A percentile compares a stretch with the other conserved stretches of the same genome.
Evolutionary conservation across 1,139 yeast genomes (phyloP).

Genomic region (Nakaseomyces delphensis): DNA sequence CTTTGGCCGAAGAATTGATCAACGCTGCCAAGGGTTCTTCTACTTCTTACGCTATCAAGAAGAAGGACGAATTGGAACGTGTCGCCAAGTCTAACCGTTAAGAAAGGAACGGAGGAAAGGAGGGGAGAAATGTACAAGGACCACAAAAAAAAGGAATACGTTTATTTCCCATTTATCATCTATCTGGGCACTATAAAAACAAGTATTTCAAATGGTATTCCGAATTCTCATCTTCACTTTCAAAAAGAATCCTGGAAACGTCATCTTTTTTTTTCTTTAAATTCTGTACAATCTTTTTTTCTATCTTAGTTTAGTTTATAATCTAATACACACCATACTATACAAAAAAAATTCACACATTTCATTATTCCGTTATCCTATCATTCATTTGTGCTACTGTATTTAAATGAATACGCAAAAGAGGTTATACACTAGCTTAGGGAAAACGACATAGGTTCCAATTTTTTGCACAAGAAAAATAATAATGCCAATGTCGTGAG

Average conservation of each 20-base stretch:
- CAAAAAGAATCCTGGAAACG: slow-evolving; percentile 3
- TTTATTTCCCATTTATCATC: too few species aligned
- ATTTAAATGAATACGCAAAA: too few species aligned
- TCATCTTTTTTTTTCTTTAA: slow-evolving; percentile 7
- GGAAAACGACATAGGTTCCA: too few species aligned
- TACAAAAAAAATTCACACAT: neutral
- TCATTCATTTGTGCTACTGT: too few species aligned
- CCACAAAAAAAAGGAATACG: neutral
- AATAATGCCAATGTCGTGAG: neutral
- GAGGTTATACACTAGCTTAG: too few species aligned
- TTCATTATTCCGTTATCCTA: neutral
- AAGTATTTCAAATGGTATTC: neutral
- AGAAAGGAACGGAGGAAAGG: slow-evolving; percentile 24
- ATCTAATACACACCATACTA: slow-evolving; percentile 6
- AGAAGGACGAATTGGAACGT: slow-evolving; percentile 99
- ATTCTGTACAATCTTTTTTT: slow-evolving; percentile 14
- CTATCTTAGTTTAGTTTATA: slow-evolving; percentile 8
- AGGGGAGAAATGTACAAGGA: slow-evolving; percentile 3
- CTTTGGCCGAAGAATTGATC: slow-evolving; percentile 99
- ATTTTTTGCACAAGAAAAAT: too few species aligned
- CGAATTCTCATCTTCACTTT: slow-evolving; percentile 1
- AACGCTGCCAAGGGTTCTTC: slow-evolving; percentile 99
- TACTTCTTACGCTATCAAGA: slow-evolving; percentile 99
- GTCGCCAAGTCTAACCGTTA: slow-evolving; percentile 99
- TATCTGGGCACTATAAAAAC: neutral